phyloP scores from a whole-genome alignment of 345 rosid species.

The Acer negundo region DNA sequence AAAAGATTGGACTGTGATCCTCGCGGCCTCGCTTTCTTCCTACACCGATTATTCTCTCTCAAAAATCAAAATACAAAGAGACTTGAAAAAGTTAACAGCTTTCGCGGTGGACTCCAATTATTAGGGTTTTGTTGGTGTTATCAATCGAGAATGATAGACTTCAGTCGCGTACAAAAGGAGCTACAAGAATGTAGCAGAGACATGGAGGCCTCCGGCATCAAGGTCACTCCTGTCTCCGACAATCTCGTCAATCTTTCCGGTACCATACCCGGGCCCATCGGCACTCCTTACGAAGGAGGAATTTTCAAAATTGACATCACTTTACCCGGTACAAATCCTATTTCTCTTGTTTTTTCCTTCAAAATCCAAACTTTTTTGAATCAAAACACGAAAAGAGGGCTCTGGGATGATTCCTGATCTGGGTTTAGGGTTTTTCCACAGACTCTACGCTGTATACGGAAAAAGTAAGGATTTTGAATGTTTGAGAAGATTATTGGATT shows the following conservation, averaged over 20 bases:
- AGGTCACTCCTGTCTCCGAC: slow-evolving; percentile 72
- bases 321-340: slow-evolving; percentile 52
- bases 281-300: slow-evolving; percentile 96
- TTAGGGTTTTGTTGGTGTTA: neutral
- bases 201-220: slow-evolving; percentile 69
- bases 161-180: slow-evolving; percentile 87
- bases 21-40: neutral
- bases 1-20: neutral
- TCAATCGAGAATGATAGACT: slow-evolving; percentile 61
- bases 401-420: neutral
- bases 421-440: slow-evolving; percentile 4
- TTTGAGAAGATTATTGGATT: neutral
- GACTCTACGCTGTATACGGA: neutral
- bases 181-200: slow-evolving; percentile 85
- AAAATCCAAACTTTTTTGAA: neutral
- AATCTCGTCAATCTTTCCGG: slow-evolving; percentile 72
- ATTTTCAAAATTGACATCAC: slow-evolving; percentile 83
- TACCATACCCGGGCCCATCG: slow-evolving; percentile 81
- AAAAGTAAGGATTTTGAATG: neutral
- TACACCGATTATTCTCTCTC: neutral
- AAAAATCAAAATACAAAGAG: neutral
- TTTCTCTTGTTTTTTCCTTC: neutral
- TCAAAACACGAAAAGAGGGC: neutral
- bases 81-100: neutral
- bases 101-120: neutral